Percentiles rank a stretch among this genome's conserved stretches.
phyloP scores from a whole-genome alignment of 768 basidiomycete species.

The Rhodotorula graminis region DNA sequence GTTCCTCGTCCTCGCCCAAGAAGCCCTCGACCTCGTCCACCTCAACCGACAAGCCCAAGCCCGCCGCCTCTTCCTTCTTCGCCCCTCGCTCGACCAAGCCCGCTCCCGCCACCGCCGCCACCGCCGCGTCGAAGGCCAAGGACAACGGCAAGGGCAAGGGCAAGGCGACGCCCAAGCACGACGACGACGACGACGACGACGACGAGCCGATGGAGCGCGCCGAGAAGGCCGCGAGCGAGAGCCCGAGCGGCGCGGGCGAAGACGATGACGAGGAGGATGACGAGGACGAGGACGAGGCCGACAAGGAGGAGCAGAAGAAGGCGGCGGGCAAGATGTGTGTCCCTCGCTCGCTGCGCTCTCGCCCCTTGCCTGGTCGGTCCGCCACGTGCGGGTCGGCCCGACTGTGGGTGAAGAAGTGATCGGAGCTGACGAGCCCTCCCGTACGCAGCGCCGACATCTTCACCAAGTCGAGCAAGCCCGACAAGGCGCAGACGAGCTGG shows the following conservation, averaged over 20 bases:
- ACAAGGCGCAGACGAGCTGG: constrained; percentile 22
- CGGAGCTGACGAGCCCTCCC: background rate
- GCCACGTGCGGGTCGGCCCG: no score
- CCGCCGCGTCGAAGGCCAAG: background rate
- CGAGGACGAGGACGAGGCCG: constrained; percentile 18
- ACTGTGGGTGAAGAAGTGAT: background rate
- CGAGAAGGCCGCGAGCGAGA: constrained; percentile 3
- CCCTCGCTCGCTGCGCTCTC: background rate
- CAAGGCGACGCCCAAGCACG: constrained; percentile 10
- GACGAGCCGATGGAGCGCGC: constrained; percentile 1
- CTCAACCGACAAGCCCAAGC: background rate
- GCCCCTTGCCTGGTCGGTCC: background rate
- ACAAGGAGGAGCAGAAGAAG: constrained; percentile 27
- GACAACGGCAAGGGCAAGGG: constrained; percentile 8
- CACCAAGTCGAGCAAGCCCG: constrained; percentile 13
- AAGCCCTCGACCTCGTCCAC: constrained; percentile 13
- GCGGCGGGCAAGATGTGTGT: constrained; percentile 35
- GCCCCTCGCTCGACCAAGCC: constrained; percentile 17
- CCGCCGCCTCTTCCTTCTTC: constrained; percentile 12
- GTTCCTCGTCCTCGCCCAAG: constrained; percentile 9
- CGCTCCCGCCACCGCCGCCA: background rate
- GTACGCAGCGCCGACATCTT: constrained; percentile 36
- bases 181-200: background rate
- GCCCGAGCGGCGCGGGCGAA: background rate
- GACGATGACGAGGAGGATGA: constrained; percentile 18